Conservation (phyloP, 441 rosid species). For the Croton setiger region DNA sequence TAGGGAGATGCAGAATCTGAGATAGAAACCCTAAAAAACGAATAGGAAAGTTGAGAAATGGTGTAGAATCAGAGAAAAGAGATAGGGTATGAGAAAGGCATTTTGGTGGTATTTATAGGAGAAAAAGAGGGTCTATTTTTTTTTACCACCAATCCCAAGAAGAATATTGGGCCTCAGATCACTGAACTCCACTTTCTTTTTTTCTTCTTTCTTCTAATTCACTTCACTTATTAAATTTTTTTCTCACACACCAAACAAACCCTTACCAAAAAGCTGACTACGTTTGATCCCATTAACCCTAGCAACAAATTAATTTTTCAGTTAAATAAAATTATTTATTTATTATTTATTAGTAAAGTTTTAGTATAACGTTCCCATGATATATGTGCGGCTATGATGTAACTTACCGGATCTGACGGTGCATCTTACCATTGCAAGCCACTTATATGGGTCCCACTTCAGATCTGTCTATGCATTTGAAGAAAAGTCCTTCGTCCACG, state of each 20-base stretch:
- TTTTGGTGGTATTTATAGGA: slow-evolving; percentile 42
- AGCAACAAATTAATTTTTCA: background rate
- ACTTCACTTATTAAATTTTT: background rate
- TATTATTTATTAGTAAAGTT: background rate
- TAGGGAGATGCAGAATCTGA: no score
- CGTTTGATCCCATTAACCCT: slow-evolving; percentile 32
- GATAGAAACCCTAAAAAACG: background rate
- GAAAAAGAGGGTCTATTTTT: slow-evolving; percentile 22
- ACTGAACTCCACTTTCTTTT: slow-evolving; percentile 31
- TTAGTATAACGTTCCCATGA: slow-evolving; percentile 6
- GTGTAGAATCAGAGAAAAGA: slow-evolving; percentile 4
- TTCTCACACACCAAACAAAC: background rate
- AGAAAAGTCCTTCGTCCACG: slow-evolving; percentile 20
- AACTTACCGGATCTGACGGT: slow-evolving; percentile 49
- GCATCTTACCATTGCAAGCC: slow-evolving; percentile 32
- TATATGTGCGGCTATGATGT: slow-evolving; percentile 46
- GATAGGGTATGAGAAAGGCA: slow-evolving; percentile 19
- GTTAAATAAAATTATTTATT: background rate
- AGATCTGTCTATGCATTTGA: slow-evolving; percentile 33
- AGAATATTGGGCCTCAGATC: slow-evolving; percentile 65
- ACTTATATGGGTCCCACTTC: slow-evolving; percentile 27
- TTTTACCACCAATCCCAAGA: slow-evolving; percentile 82
- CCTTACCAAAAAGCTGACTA: slow-evolving; percentile 23
- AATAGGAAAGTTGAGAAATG: background rate
- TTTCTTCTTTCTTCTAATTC: background rate